Percentiles rank a stretch among this genome's conserved stretches.
Evolutionary conservation across 331 rosid species (phyloP).

Genomic region (Dryas integrifolia): DNA sequence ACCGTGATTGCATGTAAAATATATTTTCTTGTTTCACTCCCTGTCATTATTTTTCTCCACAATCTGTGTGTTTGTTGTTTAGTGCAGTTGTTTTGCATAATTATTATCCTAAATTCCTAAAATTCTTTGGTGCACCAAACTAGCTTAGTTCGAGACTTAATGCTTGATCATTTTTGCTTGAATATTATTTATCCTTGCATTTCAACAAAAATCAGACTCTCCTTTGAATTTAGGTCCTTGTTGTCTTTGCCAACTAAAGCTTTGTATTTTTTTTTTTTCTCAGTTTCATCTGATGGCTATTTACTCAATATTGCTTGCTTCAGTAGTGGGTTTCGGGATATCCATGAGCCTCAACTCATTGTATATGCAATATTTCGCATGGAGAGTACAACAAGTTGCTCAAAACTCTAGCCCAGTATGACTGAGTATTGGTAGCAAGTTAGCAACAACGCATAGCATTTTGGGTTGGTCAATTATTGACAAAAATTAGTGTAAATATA

Average conservation of each 20-base stretch:
- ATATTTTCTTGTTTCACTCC: not conserved
- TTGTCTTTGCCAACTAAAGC: constrained; percentile 10
- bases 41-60: not conserved
- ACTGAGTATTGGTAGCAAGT: constrained; percentile 24
- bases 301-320: constrained; percentile 67
- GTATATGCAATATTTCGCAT: constrained; percentile 53
- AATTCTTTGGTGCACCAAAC: not conserved
- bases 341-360: constrained; percentile 69
- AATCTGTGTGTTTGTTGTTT: not conserved
- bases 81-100: not conserved
- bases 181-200: no score
- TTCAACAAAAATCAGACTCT: not conserved
- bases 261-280: constrained; percentile 27
- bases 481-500: not conserved
- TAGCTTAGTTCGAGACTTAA: not conserved
- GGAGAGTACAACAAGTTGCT: constrained; percentile 68
- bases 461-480: constrained; percentile 1
- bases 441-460: not conserved
- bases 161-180: not conserved
- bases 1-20: constrained; percentile 6
- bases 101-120: not conserved
- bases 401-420: constrained; percentile 51
- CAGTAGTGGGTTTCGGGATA: constrained; percentile 74
- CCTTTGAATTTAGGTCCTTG: not conserved
- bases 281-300: constrained; percentile 72